These are phyloP conservation scores for Chrysosporium keratinophilum DNA, from an alignment of 2,329 filamentous ascomycete genomes.

Conservation along the genomic window DNA sequence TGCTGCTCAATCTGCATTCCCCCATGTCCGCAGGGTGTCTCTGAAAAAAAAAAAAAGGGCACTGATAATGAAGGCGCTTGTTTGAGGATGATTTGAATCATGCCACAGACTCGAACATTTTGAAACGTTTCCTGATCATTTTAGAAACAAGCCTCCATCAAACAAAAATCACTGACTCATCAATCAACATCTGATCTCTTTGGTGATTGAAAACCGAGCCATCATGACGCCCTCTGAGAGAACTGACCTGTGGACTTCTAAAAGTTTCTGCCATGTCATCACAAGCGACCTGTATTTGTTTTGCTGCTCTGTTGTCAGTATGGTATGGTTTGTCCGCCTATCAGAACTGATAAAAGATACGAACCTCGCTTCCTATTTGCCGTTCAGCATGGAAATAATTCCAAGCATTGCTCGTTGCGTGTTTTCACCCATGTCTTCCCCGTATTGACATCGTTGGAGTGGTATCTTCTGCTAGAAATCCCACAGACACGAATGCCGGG, in stretches of 20 bases:
- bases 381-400: not conserved
- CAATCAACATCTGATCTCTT: not conserved
- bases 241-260: not conserved
- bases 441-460: not conserved
- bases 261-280: conserved; percentile 8
- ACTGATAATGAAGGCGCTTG: not conserved
- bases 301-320: not conserved
- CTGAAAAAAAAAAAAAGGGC: no score
- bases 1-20: not conserved
- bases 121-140: not conserved
- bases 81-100: no score
- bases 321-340: not conserved
- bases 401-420: not conserved
- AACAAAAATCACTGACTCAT: not conserved
- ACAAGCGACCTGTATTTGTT: not conserved
- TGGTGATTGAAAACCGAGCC: conserved; percentile 3
- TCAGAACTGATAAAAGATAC: not conserved
- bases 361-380: conserved; percentile 2
- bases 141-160: not conserved
- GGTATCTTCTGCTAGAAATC: not conserved
- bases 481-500: not conserved
- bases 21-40: no score
- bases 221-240: not conserved
- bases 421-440: conserved; percentile 6
- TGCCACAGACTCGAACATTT: no score